Conservation (phyloP, 31 red algal species). For the Bonnemaisonia californica region DNA sequence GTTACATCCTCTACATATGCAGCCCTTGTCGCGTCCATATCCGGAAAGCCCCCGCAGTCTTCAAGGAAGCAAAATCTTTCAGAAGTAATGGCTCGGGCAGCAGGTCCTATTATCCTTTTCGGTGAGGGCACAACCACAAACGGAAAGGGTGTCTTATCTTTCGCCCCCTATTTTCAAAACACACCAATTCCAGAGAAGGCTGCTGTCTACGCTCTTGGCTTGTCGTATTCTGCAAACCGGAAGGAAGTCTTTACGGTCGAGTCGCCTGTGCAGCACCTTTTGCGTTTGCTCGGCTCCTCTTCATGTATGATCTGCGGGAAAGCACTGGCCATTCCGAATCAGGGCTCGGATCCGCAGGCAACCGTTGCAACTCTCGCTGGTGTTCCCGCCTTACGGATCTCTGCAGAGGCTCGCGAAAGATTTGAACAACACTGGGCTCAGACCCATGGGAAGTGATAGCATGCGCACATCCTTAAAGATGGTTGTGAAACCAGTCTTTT, state of each 20-base stretch:
- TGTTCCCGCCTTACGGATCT: constrained; percentile 36
- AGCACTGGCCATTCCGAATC: constrained; percentile 24
- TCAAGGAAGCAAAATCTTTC: background rate
- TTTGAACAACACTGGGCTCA: constrained; percentile 51
- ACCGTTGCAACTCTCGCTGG: constrained; percentile 36
- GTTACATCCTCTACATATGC: background rate
- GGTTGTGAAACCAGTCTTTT: background rate
- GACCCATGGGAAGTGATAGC: background rate
- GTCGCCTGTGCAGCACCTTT: background rate
- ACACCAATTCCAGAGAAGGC: background rate
- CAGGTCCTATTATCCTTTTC: constrained; percentile 43
- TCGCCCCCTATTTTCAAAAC: background rate
- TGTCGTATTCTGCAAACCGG: constrained; percentile 16
- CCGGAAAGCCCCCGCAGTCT: background rate
- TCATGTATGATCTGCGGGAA: background rate
- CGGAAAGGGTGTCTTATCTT: constrained; percentile 55
- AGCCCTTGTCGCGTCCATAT: background rate
- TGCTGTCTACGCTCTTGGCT: background rate
- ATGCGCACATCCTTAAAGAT: background rate
- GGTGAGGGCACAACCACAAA: constrained; percentile 65
- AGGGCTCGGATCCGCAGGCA: constrained; percentile 16
- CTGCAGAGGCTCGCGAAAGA: constrained; percentile 12
- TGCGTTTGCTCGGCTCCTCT: constrained; percentile 12
- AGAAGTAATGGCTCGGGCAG: background rate
- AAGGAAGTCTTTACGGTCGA: constrained; percentile 24